Evolutionary conservation across 2,329 filamentous ascomycete genomes (phyloP).

Genomic region (Zalaria sp.): DNA sequence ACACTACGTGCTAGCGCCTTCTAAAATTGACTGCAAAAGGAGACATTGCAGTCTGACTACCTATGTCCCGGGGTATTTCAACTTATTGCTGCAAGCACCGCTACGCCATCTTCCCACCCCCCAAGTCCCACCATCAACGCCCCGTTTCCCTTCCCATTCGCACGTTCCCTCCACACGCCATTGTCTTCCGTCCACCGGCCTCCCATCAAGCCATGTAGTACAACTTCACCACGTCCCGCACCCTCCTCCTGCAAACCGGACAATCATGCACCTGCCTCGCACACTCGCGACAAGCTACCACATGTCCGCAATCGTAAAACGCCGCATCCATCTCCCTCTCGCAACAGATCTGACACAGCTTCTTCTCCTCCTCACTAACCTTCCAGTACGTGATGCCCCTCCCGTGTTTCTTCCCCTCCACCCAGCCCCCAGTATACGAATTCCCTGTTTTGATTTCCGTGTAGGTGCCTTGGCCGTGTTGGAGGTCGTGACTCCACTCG

Average conservation of each 20-base stretch:
- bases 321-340: slow-evolving; percentile 44
- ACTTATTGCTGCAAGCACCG: too few relatives aligned
- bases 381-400: slow-evolving; percentile 49
- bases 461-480: slow-evolving; percentile 44
- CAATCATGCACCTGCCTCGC: slow-evolving; percentile 44
- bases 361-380: slow-evolving; percentile 45
- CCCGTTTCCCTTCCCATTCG: too few relatives aligned
- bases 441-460: slow-evolving; percentile 43
- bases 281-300: slow-evolving; percentile 46
- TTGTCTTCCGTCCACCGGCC: slow-evolving; percentile 3
- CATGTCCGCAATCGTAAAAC: slow-evolving; percentile 50
- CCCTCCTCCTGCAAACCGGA: slow-evolving; percentile 45
- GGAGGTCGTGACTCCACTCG: slow-evolving; percentile 49
- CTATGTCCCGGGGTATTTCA: too few relatives aligned
- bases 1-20: too few relatives aligned
- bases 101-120: too few relatives aligned
- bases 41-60: too few relatives aligned
- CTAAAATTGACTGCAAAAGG: too few relatives aligned
- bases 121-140: too few relatives aligned
- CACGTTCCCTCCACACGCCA: too few relatives aligned
- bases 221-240: slow-evolving; percentile 44
- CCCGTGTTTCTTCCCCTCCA: slow-evolving; percentile 45
- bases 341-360: slow-evolving; percentile 48
- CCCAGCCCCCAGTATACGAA: slow-evolving; percentile 47
- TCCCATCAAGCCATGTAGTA: slow-evolving; percentile 17